Evolutionary conservation across 2,329 filamentous ascomycete species (phyloP), one percentile per base, ranked within the genome.

Genomic region (Teratosphaeria pseudoeucalypti): DNA sequence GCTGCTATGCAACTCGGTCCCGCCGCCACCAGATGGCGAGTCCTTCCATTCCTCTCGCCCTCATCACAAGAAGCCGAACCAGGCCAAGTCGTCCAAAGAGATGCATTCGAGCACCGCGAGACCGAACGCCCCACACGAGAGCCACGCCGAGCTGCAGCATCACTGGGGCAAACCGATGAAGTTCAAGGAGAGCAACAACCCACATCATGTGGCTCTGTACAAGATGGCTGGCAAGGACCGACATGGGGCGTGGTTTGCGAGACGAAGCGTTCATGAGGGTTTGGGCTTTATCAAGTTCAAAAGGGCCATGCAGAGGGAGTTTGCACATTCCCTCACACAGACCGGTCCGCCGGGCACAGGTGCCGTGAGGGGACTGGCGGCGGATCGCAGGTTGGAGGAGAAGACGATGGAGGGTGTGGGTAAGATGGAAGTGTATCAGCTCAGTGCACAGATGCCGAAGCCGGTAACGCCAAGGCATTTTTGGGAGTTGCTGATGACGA

Each of bases 401-500:
- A 76, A 81, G 52, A 76, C 77, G 9, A 78, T 85, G 7, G 78
- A 84, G 9, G 83, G 81, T 2, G 74, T 82, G 23, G 86, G 86
- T 10, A 82, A 82, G 67, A 71, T 88, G 57, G 82, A 89, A 75
- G 89, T 96, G 4, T 95, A 89, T 68, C 86, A 92, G 69, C 81
- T 96, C 0, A 92, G 89, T 26, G 91, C 91, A 2, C 88, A 94
- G 70, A 96, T 96, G 66, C 91, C 92, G 0, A 90, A 90, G 0
- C 92, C 92, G 3, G 94, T 90, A 0, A 85, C 91, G 2, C 88
- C 92, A 0, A 80, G 92, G 73, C 92, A 96, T 70, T 96, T 96
- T 72, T 84, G 96, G 57, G 88, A 89, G 4, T 75, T 95, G 61
- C 80, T 94, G 52, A 75, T 95, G 52, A 89, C 85, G 26, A 89